Percentiles rank a stretch among this genome's conserved stretches.
Conservation (phyloP, 2,329 filamentous ascomycete genomes). For the Aspergillus oerlinghausenensis region DNA sequence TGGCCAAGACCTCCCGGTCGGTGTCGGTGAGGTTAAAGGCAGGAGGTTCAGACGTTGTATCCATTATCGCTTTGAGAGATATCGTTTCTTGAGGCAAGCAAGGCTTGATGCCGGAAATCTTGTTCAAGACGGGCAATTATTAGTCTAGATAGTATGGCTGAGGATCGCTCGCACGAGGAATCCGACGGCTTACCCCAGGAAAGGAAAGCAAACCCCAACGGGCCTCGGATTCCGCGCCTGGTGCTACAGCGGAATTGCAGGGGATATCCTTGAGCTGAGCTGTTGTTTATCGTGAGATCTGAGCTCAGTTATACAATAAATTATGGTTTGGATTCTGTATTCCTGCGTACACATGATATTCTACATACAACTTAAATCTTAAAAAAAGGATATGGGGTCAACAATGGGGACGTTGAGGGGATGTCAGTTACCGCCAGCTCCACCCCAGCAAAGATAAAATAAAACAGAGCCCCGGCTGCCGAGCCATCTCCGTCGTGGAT, state of each 20-base stretch:
- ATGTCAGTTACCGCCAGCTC: background rate
- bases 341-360: background rate
- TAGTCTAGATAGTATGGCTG: background rate
- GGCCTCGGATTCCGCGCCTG: background rate
- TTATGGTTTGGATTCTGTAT: background rate
- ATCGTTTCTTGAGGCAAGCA: background rate
- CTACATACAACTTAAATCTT: background rate
- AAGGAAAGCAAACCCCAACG: conserved; percentile 4
- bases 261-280: background rate
- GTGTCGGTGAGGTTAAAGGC: conserved; percentile 48
- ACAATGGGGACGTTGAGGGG: background rate
- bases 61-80: background rate
- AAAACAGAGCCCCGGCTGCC: background rate
- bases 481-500: conserved; percentile 2
- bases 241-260: background rate
- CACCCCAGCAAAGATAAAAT: background rate
- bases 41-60: conserved; percentile 13
- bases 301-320: background rate
- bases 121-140: conserved; percentile 10
- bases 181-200: conserved; percentile 12
- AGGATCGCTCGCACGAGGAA: background rate
- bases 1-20: conserved; percentile 47
- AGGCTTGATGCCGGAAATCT: conserved; percentile 10
- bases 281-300: background rate
- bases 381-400: background rate